Evolutionary conservation across 306 rosid genomes (phyloP).

Genomic region (Luffa acutangula): DNA sequence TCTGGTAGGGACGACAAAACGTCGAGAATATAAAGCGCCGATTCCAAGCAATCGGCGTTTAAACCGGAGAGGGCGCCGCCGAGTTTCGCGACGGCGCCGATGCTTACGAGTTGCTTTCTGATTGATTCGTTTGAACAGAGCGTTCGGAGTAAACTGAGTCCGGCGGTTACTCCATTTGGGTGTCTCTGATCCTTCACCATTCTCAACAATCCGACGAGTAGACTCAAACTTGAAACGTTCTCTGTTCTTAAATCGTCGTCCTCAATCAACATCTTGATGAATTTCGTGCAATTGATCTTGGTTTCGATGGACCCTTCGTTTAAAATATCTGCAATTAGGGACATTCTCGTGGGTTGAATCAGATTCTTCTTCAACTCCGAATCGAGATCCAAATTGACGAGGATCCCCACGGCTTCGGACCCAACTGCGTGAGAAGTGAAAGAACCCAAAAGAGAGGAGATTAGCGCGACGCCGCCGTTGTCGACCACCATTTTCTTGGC

Average conservation of each 20-base stretch:
- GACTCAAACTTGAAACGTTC: slow-evolving; percentile 31
- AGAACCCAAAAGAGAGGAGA: slow-evolving; percentile 38
- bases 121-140: slow-evolving; percentile 29
- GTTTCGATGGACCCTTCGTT: slow-evolving; percentile 53
- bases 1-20: slow-evolving; percentile 31
- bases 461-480: slow-evolving; percentile 21
- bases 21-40: slow-evolving; percentile 31
- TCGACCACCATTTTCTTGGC: slow-evolving; percentile 24
- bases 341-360: slow-evolving; percentile 33
- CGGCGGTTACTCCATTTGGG: slow-evolving; percentile 29
- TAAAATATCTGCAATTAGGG: slow-evolving; percentile 37
- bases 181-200: slow-evolving; percentile 38
- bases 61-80: slow-evolving; percentile 31
- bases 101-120: slow-evolving; percentile 22
- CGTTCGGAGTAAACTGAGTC: slow-evolving; percentile 29
- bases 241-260: slow-evolving; percentile 19
- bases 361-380: slow-evolving; percentile 30
- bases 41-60: slow-evolving; percentile 29
- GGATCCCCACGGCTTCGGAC: slow-evolving; percentile 42
- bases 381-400: slow-evolving; percentile 31
- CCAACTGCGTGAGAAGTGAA: slow-evolving; percentile 55
- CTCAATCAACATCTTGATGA: slow-evolving; percentile 24
- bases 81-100: slow-evolving; percentile 34
- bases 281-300: slow-evolving; percentile 41
- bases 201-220: slow-evolving; percentile 39